Base-by-base conservation (phyloP, 352 stramenopile genomes). In the Phytophthora quininea region DNA sequence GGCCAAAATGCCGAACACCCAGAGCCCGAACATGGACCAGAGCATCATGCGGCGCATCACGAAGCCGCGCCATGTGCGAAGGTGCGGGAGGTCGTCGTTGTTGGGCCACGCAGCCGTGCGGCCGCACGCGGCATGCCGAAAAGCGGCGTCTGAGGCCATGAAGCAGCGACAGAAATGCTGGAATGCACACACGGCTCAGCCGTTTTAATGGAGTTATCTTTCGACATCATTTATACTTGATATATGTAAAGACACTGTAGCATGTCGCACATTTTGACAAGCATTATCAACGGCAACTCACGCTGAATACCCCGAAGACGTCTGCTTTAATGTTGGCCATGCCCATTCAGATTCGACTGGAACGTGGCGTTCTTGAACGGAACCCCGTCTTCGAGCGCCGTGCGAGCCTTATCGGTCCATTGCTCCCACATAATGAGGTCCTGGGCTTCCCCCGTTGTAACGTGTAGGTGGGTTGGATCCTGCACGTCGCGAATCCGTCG, bases 1-100 rank as follows among this genome's bases (percentile, higher is more conserved):
- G 3, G 46, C 47, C 9, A 49, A 54, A n/a, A 76, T 42, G 3
- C 69, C 69, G 46, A 70, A 51, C 38, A 76, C 62, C 69, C 69
- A 76, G 30, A 76, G 54, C 27, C 58, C 61, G 40, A 76, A 73
- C 48, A 77, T 42, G 2, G 48, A 68, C 29, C 59, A 67, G 24
- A 75, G 37, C 55, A 74, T 32, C 30, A 76, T 59, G 31, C 55
- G 59, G 11, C 49, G 54, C 24, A 62, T 46, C 31, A 62, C 58
- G 32, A 55, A 55, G 3, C 69, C 69, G 27, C 55, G 58, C 45
- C 64, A 46, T 47, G 59, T 61, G 24, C 43, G 60, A 15, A 76
- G 59, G 12, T 76, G 53, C 6, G 64, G 64, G 0, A 27, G 45
- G n/a, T 43, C 69, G 32, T 76, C 45, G 30, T 73, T 73, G 56